Conservation (phyloP, 2,329 filamentous ascomycete species). For the Pezicula radicicola region DNA sequence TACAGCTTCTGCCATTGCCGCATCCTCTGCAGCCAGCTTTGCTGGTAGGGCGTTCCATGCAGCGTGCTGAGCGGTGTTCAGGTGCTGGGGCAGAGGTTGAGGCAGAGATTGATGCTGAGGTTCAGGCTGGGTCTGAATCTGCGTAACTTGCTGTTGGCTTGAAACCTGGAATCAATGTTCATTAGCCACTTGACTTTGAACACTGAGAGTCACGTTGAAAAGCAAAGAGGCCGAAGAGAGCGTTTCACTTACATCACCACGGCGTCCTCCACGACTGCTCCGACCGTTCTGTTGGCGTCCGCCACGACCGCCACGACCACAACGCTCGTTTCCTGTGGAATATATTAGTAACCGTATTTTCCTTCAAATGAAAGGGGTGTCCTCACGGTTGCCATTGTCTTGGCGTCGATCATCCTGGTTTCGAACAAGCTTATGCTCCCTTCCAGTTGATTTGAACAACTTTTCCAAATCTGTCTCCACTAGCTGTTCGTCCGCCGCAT, state of each 20-base stretch:
- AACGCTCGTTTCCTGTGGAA: not conserved
- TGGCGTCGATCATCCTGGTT: not conserved
- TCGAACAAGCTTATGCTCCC: slow-evolving; percentile 1
- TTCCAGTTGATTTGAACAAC: slow-evolving; percentile 10
- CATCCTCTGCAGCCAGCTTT: slow-evolving; percentile 22
- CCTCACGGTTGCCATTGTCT: not conserved
- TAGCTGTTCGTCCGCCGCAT: slow-evolving; percentile 74
- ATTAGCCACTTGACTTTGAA: too few relatives aligned
- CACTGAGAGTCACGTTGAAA: too few relatives aligned
- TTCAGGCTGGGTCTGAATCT: not conserved
- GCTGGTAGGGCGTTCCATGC: slow-evolving; percentile 20
- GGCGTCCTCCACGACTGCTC: not conserved
- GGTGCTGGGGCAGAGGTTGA: not conserved
- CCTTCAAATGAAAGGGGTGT: not conserved
- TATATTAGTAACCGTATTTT: not conserved
- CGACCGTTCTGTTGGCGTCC: slow-evolving; percentile 5
- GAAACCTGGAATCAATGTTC: too few relatives aligned
- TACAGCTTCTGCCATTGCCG: slow-evolving; percentile 14
- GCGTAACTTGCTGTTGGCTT: not conserved
- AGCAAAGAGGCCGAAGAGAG: too few relatives aligned
- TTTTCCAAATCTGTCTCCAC: slow-evolving; percentile 80
- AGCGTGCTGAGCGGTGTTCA: slow-evolving; percentile 11
- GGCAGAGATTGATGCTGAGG: too few relatives aligned
- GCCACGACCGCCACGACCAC: not conserved
- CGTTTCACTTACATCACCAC: not conserved